These are phyloP conservation scores for Cladosporium sp. DNA, from an alignment of 2,329 filamentous ascomycete genomes.

Conservation along the genomic window DNA sequence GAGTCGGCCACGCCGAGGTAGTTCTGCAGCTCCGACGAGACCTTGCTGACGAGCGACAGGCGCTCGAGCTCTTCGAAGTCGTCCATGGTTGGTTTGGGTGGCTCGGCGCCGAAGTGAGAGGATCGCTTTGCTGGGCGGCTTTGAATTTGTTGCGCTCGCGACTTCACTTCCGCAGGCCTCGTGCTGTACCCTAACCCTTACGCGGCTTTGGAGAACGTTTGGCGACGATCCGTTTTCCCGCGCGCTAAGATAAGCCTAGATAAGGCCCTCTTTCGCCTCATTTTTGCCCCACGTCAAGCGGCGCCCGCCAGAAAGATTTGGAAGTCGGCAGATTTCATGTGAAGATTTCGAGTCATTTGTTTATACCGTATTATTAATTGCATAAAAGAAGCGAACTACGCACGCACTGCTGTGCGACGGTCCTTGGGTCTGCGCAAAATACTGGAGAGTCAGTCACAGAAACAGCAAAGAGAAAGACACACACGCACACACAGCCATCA, in stretches of 20 bases:
- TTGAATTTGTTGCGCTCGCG: neutral
- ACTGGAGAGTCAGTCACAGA: too few species aligned
- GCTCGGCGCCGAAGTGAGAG: neutral
- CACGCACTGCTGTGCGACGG: too few species aligned
- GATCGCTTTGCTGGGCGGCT: neutral
- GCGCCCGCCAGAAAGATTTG: constrained; percentile 1
- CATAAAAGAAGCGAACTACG: neutral
- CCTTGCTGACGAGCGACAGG: constrained; percentile 87
- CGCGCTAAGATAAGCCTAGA: constrained; percentile 8
- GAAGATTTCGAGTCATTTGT: constrained; percentile 11
- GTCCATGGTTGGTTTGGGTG: constrained; percentile 56
- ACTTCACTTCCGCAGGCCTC: constrained; percentile 1
- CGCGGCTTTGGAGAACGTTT: neutral
- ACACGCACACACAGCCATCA: neutral
- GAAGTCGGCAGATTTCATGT: constrained; percentile 12
- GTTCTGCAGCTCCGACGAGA: constrained; percentile 90
- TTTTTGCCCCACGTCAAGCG: constrained; percentile 5
- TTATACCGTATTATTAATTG: constrained; percentile 1
- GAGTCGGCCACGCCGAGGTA: constrained; percentile 89
- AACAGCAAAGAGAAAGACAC: too few species aligned
- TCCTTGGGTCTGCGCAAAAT: neutral
- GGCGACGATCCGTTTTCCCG: too few species aligned
- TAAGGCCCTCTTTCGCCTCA: neutral
- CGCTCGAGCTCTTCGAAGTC: constrained; percentile 88
- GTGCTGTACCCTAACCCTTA: neutral